A percentile compares a stretch with the other conserved stretches of the same genome.
Evolutionary conservation across 495 filamentous ascomycete genomes (phyloP).

Genomic region (Lentithecium fluviatile): DNA sequence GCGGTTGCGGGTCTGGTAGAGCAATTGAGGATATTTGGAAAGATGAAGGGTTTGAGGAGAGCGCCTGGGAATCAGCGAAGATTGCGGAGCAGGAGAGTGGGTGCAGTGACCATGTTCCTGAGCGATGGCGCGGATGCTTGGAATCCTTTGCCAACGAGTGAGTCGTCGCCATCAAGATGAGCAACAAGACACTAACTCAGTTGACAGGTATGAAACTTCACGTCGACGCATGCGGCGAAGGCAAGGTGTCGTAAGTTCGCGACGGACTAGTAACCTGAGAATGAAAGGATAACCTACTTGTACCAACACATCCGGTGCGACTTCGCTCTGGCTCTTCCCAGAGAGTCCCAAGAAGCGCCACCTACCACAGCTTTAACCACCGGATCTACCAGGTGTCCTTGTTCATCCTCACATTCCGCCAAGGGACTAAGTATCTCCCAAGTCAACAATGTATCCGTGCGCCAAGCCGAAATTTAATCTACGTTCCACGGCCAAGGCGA

Average conservation of each 20-base stretch:
- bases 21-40: neutral
- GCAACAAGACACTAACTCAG: too few relatives aligned
- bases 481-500: constrained; percentile 3
- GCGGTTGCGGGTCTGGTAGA: constrained; percentile 10
- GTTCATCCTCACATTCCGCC: neutral
- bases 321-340: too few relatives aligned
- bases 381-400: too few relatives aligned
- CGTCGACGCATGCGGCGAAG: neutral
- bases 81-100: neutral
- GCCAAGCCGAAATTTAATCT: constrained; percentile 25
- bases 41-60: neutral
- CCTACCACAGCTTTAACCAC: too few relatives aligned
- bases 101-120: neutral
- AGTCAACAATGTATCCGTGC: constrained; percentile 7
- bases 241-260: too few relatives aligned
- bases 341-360: too few relatives aligned
- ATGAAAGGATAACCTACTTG: too few relatives aligned
- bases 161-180: neutral
- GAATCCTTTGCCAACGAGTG: neutral
- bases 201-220: neutral
- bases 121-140: constrained; percentile 2
- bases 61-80: neutral
- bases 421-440: neutral
- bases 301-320: too few relatives aligned
- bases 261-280: too few relatives aligned